Conservation (phyloP, 108 stramenopile species). For the Cyclotella baltica region DNA sequence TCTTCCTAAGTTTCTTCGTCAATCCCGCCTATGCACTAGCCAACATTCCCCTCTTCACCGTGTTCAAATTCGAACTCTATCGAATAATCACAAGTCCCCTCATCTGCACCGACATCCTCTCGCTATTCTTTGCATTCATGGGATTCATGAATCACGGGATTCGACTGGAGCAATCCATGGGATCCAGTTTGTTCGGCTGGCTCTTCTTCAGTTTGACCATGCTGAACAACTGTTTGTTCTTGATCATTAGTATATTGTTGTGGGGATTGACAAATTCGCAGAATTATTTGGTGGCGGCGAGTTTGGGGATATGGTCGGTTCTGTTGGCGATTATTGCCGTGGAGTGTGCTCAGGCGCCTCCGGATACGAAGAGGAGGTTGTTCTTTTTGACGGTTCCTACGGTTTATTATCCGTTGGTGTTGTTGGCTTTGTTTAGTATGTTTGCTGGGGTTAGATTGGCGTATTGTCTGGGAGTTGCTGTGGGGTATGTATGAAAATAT, state of each 20-base stretch:
- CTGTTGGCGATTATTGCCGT: constrained; percentile 74
- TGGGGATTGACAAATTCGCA: constrained; percentile 53
- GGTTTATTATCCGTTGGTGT: constrained; percentile 74
- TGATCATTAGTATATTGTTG: constrained; percentile 54
- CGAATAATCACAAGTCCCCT: constrained; percentile 77
- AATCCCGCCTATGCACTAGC: constrained; percentile 62
- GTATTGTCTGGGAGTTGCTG: constrained; percentile 70
- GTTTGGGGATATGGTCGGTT: constrained; percentile 77
- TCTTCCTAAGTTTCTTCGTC: constrained; percentile 60
- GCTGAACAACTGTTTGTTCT: constrained; percentile 60
- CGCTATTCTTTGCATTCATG: constrained; percentile 73
- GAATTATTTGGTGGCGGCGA: constrained; percentile 40
- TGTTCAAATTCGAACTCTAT: constrained; percentile 81
- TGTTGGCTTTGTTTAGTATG: constrained; percentile 76
- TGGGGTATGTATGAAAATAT: constrained; percentile 48
- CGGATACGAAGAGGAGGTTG: constrained; percentile 58
- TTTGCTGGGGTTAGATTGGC: constrained; percentile 67
- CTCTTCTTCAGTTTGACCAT: constrained; percentile 66
- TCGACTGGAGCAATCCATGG: constrained; percentile 74
- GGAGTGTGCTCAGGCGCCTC: constrained; percentile 80
- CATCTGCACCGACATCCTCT: constrained; percentile 64
- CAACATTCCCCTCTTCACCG: constrained; percentile 76
- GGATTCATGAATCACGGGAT: constrained; percentile 72
- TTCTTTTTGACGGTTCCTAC: constrained; percentile 74
- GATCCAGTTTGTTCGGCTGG: constrained; percentile 73